Percentiles rank a stretch among this genome's conserved stretches.
Evolutionary conservation across 257 asterid genomes (phyloP).

Genomic region (Plectranthus barbatus): DNA sequence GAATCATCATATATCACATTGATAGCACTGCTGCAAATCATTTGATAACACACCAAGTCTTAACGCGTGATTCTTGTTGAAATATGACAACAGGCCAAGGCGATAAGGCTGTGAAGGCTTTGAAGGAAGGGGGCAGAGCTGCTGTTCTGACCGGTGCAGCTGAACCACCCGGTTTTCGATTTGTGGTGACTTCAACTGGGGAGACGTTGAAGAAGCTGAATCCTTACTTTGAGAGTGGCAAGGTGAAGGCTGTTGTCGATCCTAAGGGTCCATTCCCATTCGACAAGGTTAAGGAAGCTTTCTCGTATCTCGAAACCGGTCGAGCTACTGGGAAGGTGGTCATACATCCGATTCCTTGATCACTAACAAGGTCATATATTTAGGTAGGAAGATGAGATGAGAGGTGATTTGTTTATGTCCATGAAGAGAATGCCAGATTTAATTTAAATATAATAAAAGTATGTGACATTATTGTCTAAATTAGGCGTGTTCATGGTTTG

Average conservation of each 20-base stretch:
- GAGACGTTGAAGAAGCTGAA: conserved; percentile 57
- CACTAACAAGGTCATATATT: not conserved
- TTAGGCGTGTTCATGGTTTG: too few relatives aligned
- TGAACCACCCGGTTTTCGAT: conserved; percentile 77
- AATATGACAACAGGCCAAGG: conserved; percentile 55
- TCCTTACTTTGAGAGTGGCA: conserved; percentile 67
- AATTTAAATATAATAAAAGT: too few relatives aligned
- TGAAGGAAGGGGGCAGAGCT: conserved; percentile 83
- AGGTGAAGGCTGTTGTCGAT: conserved; percentile 61
- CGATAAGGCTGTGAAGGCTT: conserved; percentile 69
- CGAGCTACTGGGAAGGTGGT: conserved; percentile 82
- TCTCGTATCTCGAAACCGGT: conserved; percentile 62
- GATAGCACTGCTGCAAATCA: not conserved
- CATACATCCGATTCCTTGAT: conserved; percentile 70
- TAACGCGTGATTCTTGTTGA: not conserved
- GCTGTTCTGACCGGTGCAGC: conserved; percentile 74
- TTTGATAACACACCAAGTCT: too few relatives aligned
- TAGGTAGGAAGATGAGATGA: too few relatives aligned
- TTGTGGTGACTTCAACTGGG: conserved; percentile 74
- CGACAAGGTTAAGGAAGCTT: conserved; percentile 67
- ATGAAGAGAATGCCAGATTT: too few relatives aligned
- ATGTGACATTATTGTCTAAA: too few relatives aligned
- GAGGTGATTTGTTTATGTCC: too few relatives aligned
- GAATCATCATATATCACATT: too few relatives aligned
- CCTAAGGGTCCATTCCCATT: conserved; percentile 78